These are phyloP conservation scores for Aciculosporium take DNA, from an alignment of 2,329 filamentous ascomycete genomes.

Conservation along the genomic window DNA sequence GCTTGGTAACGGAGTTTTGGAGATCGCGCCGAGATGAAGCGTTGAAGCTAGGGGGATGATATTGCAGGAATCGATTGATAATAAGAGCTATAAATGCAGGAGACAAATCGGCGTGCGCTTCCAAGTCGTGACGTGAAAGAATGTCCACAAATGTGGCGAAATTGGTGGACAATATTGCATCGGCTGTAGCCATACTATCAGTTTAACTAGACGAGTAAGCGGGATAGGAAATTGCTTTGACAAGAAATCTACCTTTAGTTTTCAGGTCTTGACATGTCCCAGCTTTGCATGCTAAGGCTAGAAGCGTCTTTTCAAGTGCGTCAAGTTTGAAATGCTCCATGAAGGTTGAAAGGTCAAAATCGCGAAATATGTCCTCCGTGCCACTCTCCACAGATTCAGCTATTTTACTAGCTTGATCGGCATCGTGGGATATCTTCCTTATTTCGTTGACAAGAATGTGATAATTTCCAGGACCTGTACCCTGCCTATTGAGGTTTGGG, in stretches of 20 bases:
- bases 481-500: constrained; percentile 57
- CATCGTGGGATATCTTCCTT: constrained; percentile 68
- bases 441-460: constrained; percentile 71
- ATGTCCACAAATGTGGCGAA: constrained; percentile 65
- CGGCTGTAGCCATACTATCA: constrained; percentile 40
- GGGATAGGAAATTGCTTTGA: no score
- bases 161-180: constrained; percentile 75
- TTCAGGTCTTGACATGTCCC: constrained; percentile 70
- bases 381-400: constrained; percentile 83
- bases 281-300: constrained; percentile 79
- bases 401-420: constrained; percentile 75
- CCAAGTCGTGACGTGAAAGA: constrained; percentile 49
- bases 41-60: constrained; percentile 76
- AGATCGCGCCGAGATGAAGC: constrained; percentile 59
- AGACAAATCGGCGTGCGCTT: constrained; percentile 51
- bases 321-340: constrained; percentile 94
- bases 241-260: constrained; percentile 59
- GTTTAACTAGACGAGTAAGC: constrained; percentile 10
- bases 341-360: constrained; percentile 92
- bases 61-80: constrained; percentile 74
- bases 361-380: constrained; percentile 85
- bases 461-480: constrained; percentile 68
- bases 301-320: constrained; percentile 70
- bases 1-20: constrained; percentile 48
- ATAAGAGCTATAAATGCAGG: constrained; percentile 62